A percentile compares a stretch with the other conserved stretches of the same genome.
These are phyloP conservation scores for Colletotrichum chlorophyti DNA, from an alignment of 2,329 filamentous ascomycete species.

Conservation along the genomic window DNA sequence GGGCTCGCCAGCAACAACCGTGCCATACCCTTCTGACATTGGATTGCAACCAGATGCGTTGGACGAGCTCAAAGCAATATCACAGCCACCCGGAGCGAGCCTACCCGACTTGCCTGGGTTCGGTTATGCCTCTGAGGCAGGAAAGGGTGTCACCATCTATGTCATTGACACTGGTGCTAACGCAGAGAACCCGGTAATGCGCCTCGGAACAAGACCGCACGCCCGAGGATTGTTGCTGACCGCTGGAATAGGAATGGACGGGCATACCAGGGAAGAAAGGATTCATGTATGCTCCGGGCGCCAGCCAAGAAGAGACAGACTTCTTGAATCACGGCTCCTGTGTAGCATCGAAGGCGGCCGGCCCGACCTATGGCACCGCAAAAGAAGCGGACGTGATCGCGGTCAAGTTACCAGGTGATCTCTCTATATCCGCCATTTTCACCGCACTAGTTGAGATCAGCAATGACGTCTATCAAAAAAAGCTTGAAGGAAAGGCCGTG, in stretches of 20 bases:
- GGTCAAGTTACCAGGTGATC: background rate
- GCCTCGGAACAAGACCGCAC: accelerated
- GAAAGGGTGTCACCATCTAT: slow-evolving; percentile 12
- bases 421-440: background rate
- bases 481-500: background rate
- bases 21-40: background rate
- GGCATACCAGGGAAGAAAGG: background rate
- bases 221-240: too few relatives aligned
- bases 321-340: background rate
- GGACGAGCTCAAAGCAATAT: slow-evolving; percentile 12
- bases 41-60: background rate
- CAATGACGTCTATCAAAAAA: background rate
- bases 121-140: slow-evolving; percentile 3
- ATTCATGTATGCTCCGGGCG: background rate
- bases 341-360: slow-evolving; percentile 12
- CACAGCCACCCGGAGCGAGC: background rate
- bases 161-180: slow-evolving; percentile 2
- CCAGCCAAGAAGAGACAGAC: background rate
- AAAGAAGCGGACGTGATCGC: slow-evolving; percentile 9
- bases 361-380: slow-evolving; percentile 5
- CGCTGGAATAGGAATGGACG: background rate
- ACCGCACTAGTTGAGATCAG: background rate
- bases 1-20: background rate
- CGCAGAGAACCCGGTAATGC: background rate
- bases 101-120: slow-evolving; percentile 1